These are phyloP conservation scores for Sporothrix dimorphospora DNA, from an alignment of 2,329 filamentous ascomycete species.

Conservation along the genomic window DNA sequence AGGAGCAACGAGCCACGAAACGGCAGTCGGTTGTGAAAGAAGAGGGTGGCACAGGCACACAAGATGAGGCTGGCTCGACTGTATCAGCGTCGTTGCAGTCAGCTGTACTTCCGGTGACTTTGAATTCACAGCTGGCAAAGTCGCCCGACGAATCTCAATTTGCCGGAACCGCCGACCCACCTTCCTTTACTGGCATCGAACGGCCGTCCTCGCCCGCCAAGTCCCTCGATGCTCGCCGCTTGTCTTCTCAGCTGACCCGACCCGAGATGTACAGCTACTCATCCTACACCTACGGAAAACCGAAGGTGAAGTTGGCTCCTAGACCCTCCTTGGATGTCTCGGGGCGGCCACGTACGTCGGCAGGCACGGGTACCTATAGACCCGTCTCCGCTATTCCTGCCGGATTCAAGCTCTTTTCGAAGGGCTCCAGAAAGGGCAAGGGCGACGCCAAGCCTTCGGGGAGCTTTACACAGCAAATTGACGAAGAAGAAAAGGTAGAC, in stretches of 20 bases:
- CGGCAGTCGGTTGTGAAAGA: constrained; percentile 59
- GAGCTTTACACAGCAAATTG: constrained; percentile 5
- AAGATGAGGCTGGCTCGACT: constrained; percentile 37
- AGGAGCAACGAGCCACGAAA: constrained; percentile 60
- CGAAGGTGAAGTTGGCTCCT: constrained; percentile 87
- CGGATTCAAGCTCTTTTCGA: constrained; percentile 72
- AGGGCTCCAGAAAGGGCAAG: constrained; percentile 55
- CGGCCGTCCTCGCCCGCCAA: constrained; percentile 53
- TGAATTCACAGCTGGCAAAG: constrained; percentile 57
- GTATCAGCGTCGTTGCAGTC: constrained; percentile 24
- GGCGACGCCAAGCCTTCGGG: constrained; percentile 40
- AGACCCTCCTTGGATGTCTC: constrained; percentile 72
- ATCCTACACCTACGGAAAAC: constrained; percentile 61
- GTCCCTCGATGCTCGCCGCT: constrained; percentile 49
- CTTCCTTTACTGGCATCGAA: constrained; percentile 25
- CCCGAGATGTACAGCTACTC: constrained; percentile 55
- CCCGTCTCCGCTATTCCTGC: constrained; percentile 80
- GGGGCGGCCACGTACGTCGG: constrained; percentile 64
- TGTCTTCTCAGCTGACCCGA: constrained; percentile 57
- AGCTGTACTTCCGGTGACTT: constrained; percentile 47
- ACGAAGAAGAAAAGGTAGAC: constrained; percentile 8
- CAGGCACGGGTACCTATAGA: constrained; percentile 61
- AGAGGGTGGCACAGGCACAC: constrained; percentile 42
- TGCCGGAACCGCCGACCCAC: constrained; percentile 51
- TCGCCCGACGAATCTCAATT: constrained; percentile 56